Evolutionary conservation across 805 yeast genomes (phyloP), one percentile per base, ranked within the genome.

Genomic region (Metschnikowia anglica): DNA sequence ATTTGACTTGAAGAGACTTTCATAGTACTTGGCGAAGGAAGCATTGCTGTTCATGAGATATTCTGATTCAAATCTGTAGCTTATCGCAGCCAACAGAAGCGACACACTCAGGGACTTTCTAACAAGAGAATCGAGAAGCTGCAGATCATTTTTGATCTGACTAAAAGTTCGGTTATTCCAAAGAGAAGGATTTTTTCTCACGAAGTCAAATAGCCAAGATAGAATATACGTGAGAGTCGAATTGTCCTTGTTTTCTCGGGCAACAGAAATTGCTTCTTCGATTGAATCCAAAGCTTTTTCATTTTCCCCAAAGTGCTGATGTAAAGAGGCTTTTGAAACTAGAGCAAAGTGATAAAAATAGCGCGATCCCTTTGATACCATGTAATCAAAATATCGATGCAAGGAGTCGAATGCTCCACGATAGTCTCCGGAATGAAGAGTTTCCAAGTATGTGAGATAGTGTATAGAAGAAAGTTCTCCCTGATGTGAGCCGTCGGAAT

Each of bases 181-280:
- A 46, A 81, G 56, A 37, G 75, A 69, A 0, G 96, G 96, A 53
- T 82, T 75, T 44, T 78, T 77, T 46, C 79, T 79, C 55, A 87
- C 71, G 52, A 84, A 86, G 48, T 82, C 77, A 51, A 81, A 80
- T 1, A 88, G 67, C 89, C 93, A 85, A 8, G 88, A 73, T 37
- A 88, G 66, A 12, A 88, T 73, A 52, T 81, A 81, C 20, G 86
- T 83, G 31, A 88, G 70, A 19, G 95, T 86, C 11, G 74, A 70
- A 42, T 78, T 72, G 60, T 90, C 96, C 48, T 81, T 81, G 53
- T 84, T 83, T 54, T 89, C 96, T 51, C 97, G 69, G 0, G 97
- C 97, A 2, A 89, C 88, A 5, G 85, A 72, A 2, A 88, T 84
- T 0, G 97, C 93, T 59, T 89, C 97, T 48, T 85, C 88, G 7